Conservation (phyloP, 768 basidiomycete species). For the Leccinum subtestaceum region DNA sequence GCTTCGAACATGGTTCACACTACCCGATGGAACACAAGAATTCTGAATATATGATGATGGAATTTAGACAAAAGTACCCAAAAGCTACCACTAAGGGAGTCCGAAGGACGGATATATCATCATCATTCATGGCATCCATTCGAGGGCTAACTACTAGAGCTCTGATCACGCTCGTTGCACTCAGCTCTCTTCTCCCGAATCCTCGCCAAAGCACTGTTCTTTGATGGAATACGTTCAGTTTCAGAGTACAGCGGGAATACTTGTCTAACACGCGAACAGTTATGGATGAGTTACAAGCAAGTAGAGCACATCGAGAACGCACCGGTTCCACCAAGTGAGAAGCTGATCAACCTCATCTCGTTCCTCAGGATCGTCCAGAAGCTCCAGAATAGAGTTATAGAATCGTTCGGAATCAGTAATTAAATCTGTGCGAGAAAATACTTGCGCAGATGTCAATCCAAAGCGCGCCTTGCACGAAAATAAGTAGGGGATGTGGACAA, state of each 20-base stretch:
- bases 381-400: background rate
- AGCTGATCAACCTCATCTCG: background rate
- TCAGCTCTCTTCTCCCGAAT: background rate
- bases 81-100: background rate
- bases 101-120: background rate
- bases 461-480: background rate
- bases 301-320: background rate
- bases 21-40: too few relatives aligned
- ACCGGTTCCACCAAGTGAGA: background rate
- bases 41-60: too few relatives aligned
- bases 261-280: background rate
- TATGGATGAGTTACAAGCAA: background rate
- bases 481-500: background rate
- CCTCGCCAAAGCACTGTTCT: background rate
- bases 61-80: too few relatives aligned
- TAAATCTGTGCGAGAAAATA: slow-evolving; percentile 1
- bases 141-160: background rate
- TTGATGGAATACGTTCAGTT: background rate
- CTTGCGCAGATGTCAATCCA: background rate
- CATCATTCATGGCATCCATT: background rate
- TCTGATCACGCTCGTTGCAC: background rate
- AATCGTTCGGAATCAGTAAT: background rate
- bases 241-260: background rate
- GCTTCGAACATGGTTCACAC: too few relatives aligned
- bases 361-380: background rate